These are phyloP conservation scores for Penicillium goetzii DNA, from an alignment of 495 filamentous ascomycete species.

Conservation along the genomic window DNA sequence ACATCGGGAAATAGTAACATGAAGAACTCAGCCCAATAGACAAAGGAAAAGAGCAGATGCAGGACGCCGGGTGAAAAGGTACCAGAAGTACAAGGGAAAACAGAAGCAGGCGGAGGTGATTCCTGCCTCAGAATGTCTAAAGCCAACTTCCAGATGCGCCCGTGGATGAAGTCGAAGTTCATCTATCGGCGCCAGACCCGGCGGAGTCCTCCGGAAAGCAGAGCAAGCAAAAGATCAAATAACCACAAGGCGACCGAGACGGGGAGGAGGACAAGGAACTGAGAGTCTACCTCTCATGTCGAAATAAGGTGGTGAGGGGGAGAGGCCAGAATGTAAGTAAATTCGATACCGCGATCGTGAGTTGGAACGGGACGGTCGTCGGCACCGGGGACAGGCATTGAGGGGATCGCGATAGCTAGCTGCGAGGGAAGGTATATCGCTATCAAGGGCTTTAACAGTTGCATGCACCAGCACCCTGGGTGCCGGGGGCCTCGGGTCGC, in stretches of 20 bases:
- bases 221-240: conserved; percentile 26
- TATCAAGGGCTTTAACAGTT: conserved; percentile 60
- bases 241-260: conserved; percentile 29
- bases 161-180: conserved; percentile 23
- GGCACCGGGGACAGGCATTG: not conserved
- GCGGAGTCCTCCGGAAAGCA: conserved; percentile 7
- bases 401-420: conserved; percentile 4
- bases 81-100: conserved; percentile 33
- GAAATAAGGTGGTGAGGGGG: conserved; percentile 14
- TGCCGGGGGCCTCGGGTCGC: conserved; percentile 74
- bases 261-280: conserved; percentile 20
- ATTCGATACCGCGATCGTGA: not conserved
- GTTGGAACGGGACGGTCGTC: not conserved
- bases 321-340: conserved; percentile 9
- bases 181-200: conserved; percentile 18
- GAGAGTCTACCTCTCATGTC: conserved; percentile 22
- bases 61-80: conserved; percentile 44
- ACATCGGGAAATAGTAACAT: conserved; percentile 26
- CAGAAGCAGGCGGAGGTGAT: conserved; percentile 29
- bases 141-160: conserved; percentile 39
- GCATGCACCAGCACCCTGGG: conserved; percentile 73
- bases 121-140: conserved; percentile 42
- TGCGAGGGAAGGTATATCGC: conserved; percentile 2
- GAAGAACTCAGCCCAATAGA: conserved; percentile 39
- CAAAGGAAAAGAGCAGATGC: conserved; percentile 36